phyloP scores from a whole-genome alignment of 352 stramenopile species.

The Pythium periplocum region DNA sequence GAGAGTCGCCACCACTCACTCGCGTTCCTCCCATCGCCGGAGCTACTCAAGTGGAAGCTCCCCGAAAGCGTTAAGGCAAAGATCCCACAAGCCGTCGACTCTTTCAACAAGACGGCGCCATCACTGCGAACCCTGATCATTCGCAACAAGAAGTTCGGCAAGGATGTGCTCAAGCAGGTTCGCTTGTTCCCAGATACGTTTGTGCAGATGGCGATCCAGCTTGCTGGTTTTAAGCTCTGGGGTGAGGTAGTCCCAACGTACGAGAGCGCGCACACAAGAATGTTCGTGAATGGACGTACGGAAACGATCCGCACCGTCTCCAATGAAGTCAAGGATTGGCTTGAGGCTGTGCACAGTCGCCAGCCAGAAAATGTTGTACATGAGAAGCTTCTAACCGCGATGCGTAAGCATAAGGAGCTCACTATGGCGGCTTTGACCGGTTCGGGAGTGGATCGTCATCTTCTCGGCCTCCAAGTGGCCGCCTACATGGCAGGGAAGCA shows the following conservation, averaged over 20 bases:
- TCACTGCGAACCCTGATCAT: slow-evolving; percentile 78
- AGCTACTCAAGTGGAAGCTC: slow-evolving; percentile 53
- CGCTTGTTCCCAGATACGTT: slow-evolving; percentile 91
- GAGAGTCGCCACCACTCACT: slow-evolving; percentile 49
- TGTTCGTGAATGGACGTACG: slow-evolving; percentile 92
- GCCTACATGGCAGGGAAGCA: slow-evolving; percentile 65
- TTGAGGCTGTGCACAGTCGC: slow-evolving; percentile 44
- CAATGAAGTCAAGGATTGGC: slow-evolving; percentile 71
- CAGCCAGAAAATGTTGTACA: slow-evolving; percentile 31
- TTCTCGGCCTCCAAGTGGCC: slow-evolving; percentile 89
- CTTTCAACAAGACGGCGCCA: slow-evolving; percentile 65
- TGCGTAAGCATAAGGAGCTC: slow-evolving; percentile 84
- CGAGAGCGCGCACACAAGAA: slow-evolving; percentile 91
- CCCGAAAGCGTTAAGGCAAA: slow-evolving; percentile 21
- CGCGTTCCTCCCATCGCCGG: slow-evolving; percentile 47
- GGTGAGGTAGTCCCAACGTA: slow-evolving; percentile 89
- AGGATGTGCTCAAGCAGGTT: slow-evolving; percentile 66
- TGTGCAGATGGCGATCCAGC: slow-evolving; percentile 92
- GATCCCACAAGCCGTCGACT: slow-evolving; percentile 46
- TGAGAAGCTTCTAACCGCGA: slow-evolving; percentile 71
- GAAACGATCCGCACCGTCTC: slow-evolving; percentile 82
- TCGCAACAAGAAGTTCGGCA: slow-evolving; percentile 80
- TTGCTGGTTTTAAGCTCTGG: slow-evolving; percentile 88
- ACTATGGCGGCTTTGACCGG: slow-evolving; percentile 63
- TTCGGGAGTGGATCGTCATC: slow-evolving; percentile 85